These are phyloP conservation scores for Circinella minor DNA, from an alignment of 371 early-diverging fungal genomes.

Conservation along the genomic window DNA sequence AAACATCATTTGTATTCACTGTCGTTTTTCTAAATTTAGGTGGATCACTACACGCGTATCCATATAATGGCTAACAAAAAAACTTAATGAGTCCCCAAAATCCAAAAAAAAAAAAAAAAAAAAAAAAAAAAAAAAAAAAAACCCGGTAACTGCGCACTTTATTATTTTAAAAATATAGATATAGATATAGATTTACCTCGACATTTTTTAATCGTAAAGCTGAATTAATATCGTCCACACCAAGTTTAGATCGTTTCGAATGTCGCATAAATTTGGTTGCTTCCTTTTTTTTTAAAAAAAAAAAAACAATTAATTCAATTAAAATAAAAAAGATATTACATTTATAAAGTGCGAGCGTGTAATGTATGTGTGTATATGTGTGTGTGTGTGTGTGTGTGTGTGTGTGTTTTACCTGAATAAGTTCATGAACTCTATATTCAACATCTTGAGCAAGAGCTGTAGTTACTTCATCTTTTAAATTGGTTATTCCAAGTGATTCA, in stretches of 20 bases:
- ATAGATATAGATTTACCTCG: constrained; percentile 65
- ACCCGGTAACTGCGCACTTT: too few relatives aligned
- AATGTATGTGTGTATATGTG: neutral
- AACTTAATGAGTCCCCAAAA: too few relatives aligned
- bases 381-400: too few relatives aligned
- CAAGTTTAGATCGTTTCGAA: constrained; percentile 87
- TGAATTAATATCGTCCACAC: constrained; percentile 93
- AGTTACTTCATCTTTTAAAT: constrained; percentile 93
- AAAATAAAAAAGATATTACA: neutral
- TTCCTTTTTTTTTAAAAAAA: constrained; percentile 64
- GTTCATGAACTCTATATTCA: constrained; percentile 96
- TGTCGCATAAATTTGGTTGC: constrained; percentile 99
- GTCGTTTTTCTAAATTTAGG: constrained; percentile 77
- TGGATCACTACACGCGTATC: constrained; percentile 83
- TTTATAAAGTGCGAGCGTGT: neutral
- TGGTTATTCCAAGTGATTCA: constrained; percentile 90
- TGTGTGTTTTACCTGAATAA: constrained; percentile 91
- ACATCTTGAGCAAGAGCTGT: constrained; percentile 93
- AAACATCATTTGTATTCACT: constrained; percentile 73
- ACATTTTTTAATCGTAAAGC: constrained; percentile 96
- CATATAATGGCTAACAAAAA: constrained; percentile 93
- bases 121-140: too few relatives aligned
- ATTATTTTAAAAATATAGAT: too few relatives aligned
- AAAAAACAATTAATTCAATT: neutral
- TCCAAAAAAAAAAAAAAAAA: too few relatives aligned